A percentile compares a stretch with the other conserved stretches of the same genome.
phyloP scores from a whole-genome alignment of 805 yeast species.

The Kuraishia molischiana region DNA sequence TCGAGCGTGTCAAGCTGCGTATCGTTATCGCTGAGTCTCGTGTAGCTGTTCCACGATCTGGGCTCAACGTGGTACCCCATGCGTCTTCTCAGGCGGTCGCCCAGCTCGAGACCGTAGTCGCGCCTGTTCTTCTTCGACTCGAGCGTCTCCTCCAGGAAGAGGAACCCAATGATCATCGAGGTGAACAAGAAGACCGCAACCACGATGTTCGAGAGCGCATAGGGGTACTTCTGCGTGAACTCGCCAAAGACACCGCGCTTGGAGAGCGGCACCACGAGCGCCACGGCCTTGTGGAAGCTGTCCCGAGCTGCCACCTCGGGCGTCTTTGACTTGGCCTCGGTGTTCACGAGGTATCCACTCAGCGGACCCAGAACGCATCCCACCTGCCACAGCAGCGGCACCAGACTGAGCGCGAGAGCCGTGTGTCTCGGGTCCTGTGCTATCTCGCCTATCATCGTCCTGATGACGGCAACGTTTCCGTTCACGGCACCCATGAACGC shows the following conservation, averaged over 20 bases:
- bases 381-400: constrained; percentile 53
- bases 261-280: background rate
- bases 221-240: constrained; percentile 31
- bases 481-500: constrained; percentile 45
- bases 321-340: constrained; percentile 5
- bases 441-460: constrained; percentile 54
- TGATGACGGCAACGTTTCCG: constrained; percentile 56
- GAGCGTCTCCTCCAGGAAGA: constrained; percentile 48
- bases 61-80: constrained; percentile 8
- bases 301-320: background rate
- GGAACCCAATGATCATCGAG: constrained; percentile 27
- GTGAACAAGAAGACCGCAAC: constrained; percentile 26
- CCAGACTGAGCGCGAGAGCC: constrained; percentile 50
- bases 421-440: constrained; percentile 49
- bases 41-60: constrained; percentile 8
- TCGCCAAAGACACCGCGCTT: constrained; percentile 8
- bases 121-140: constrained; percentile 23
- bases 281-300: background rate
- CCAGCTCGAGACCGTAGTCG: constrained; percentile 36
- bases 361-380: constrained; percentile 56
- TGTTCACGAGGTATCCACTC: constrained; percentile 28
- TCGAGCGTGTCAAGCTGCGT: background rate
- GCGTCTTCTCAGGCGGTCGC: constrained; percentile 22
- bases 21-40: background rate
- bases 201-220: constrained; percentile 42